phyloP scores from a whole-genome alignment of 2,329 filamentous ascomycete genomes.

The Arachnomyces sp. region DNA sequence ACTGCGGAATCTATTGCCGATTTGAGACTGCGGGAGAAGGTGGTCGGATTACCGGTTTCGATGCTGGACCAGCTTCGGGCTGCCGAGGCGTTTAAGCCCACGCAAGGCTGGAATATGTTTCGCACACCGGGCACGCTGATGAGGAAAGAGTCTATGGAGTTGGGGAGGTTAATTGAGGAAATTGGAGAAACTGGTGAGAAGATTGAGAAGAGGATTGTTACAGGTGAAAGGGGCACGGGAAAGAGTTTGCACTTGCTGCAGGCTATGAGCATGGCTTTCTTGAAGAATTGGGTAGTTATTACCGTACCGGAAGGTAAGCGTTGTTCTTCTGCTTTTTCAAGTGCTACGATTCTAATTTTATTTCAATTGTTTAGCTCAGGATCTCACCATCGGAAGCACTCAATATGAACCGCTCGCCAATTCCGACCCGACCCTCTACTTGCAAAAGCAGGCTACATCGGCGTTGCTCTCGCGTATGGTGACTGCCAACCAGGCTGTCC shows the following conservation, averaged over 20 bases:
- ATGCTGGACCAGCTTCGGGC: slow-evolving; percentile 73
- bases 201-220: slow-evolving; percentile 55
- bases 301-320: slow-evolving; percentile 76
- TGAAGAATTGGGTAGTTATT: slow-evolving; percentile 83
- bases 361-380: slow-evolving; percentile 53
- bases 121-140: slow-evolving; percentile 71
- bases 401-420: slow-evolving; percentile 66
- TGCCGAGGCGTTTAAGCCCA: slow-evolving; percentile 84
- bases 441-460: slow-evolving; percentile 70
- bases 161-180: slow-evolving; percentile 57
- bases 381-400: slow-evolving; percentile 71
- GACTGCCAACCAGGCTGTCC: slow-evolving; percentile 61
- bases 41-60: slow-evolving; percentile 61
- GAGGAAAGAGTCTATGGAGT: slow-evolving; percentile 65
- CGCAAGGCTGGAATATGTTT: slow-evolving; percentile 84
- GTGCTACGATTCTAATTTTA: slow-evolving; percentile 11
- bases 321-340: neutral
- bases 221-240: slow-evolving; percentile 66
- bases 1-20: slow-evolving; percentile 48
- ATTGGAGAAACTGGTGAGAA: slow-evolving; percentile 39
- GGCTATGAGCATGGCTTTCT: slow-evolving; percentile 69
- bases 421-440: slow-evolving; percentile 51
- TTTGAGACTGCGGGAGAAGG: slow-evolving; percentile 52
- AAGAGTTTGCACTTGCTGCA: slow-evolving; percentile 85
- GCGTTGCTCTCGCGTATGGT: slow-evolving; percentile 65